Percentiles rank a stretch among this genome's conserved stretches.
These are phyloP conservation scores for Phytophthora idaei DNA, from an alignment of 352 stramenopile genomes.

Conservation along the genomic window DNA sequence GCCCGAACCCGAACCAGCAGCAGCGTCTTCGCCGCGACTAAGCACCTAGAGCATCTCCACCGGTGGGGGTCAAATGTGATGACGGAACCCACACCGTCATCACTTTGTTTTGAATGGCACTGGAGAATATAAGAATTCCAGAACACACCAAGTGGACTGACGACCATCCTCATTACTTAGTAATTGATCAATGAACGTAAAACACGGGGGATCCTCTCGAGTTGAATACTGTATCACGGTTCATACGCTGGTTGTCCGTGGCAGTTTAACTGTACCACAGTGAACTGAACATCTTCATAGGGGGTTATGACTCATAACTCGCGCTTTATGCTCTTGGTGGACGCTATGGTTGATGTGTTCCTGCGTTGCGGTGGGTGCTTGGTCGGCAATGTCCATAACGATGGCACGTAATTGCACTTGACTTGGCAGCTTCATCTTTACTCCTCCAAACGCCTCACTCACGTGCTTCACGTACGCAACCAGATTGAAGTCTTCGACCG, in stretches of 20 bases:
- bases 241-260: too few relatives aligned
- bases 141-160: constrained; percentile 1
- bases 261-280: too few relatives aligned
- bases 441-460: background rate
- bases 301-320: too few relatives aligned
- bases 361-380: background rate
- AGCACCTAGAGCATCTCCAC: too few relatives aligned
- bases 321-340: too few relatives aligned
- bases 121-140: constrained; percentile 7
- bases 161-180: constrained; percentile 1
- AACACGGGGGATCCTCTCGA: background rate
- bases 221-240: background rate
- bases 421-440: background rate
- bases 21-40: constrained; percentile 8
- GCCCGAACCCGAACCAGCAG: background rate
- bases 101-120: background rate
- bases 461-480: background rate
- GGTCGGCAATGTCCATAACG: background rate
- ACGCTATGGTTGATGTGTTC: too few relatives aligned
- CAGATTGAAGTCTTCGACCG: background rate
- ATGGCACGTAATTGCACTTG: background rate
- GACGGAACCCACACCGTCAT: too few relatives aligned
- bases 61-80: too few relatives aligned
- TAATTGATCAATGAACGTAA: constrained; percentile 7
- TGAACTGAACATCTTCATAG: too few relatives aligned